These are phyloP conservation scores for Moniliophthora roreri DNA, from an alignment of 1,284 basidiomycete species.

Conservation along the genomic window DNA sequence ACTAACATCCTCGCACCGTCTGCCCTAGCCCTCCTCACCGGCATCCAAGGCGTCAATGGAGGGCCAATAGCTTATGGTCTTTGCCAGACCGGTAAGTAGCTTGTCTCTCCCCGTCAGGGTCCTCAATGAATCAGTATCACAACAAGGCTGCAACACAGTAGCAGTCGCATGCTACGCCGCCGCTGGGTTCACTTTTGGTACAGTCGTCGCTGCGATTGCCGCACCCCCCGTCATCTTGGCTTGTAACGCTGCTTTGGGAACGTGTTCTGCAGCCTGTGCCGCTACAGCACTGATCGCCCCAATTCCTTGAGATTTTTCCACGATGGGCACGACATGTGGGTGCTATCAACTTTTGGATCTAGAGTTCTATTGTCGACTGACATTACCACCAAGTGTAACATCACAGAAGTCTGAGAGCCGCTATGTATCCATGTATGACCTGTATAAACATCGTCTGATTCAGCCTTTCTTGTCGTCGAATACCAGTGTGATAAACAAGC, in stretches of 20 bases:
- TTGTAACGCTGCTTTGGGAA: slow-evolving; percentile 52
- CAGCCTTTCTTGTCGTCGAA: too few species aligned
- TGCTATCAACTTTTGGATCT: too few species aligned
- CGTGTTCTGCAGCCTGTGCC: slow-evolving; percentile 43
- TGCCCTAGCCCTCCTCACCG: slow-evolving; percentile 14
- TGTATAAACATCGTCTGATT: too few species aligned
- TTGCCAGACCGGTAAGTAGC: slow-evolving; percentile 45
- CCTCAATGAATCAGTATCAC: not conserved
- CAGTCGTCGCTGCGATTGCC: slow-evolving; percentile 36
- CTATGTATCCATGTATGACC: too few species aligned
- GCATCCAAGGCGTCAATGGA: slow-evolving; percentile 22
- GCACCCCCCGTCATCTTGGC: slow-evolving; percentile 46
- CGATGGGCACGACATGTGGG: too few species aligned
- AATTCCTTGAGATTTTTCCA: slow-evolving; percentile 33
- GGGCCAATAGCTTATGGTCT: slow-evolving; percentile 44
- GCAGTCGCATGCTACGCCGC: slow-evolving; percentile 53
- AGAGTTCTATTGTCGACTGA: too few species aligned
- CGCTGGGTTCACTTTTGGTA: slow-evolving; percentile 53
- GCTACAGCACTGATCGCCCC: slow-evolving; percentile 30
- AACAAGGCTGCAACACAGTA: slow-evolving; percentile 51
- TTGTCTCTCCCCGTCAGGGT: not conserved
- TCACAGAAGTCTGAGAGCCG: too few species aligned
- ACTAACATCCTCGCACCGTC: slow-evolving; percentile 5
- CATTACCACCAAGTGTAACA: too few species aligned
- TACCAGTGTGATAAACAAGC: too few species aligned